Evolutionary conservation across 176 grass and related monocot genomes (phyloP).

Genomic region (Metroxylon sagu): DNA sequence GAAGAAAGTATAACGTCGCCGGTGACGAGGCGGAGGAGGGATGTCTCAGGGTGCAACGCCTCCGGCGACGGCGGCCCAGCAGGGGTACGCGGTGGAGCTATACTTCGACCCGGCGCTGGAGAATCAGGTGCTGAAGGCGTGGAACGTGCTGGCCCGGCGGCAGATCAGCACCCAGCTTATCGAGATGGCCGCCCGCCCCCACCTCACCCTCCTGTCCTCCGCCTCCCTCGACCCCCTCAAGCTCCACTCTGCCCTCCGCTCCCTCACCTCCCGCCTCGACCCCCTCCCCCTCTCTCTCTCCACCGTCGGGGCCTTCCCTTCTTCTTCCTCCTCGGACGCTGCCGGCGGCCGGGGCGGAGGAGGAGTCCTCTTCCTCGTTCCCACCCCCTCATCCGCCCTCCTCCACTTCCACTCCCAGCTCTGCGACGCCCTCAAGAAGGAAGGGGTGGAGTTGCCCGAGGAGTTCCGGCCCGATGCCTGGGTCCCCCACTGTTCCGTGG

Average conservation of each 20-base stretch:
- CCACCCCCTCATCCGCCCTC: slow-evolving; percentile 65
- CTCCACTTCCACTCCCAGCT: slow-evolving; percentile 84
- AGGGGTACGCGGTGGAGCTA: slow-evolving; percentile 76
- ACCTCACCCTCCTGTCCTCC: slow-evolving; percentile 68
- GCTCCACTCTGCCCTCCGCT: slow-evolving; percentile 61
- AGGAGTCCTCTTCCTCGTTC: slow-evolving; percentile 72
- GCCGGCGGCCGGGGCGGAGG: background rate
- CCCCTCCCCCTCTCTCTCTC: slow-evolving; percentile 61
- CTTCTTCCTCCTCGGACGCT: slow-evolving; percentile 20
- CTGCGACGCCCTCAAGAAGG: slow-evolving; percentile 77
- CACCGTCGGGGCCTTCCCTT: slow-evolving; percentile 25
- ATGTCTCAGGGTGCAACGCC: background rate
- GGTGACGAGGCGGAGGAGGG: background rate
- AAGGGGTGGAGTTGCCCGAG: slow-evolving; percentile 72
- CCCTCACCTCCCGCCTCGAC: slow-evolving; percentile 72
- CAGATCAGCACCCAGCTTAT: slow-evolving; percentile 81
- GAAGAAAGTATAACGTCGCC: background rate
- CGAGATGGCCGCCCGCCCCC: slow-evolving; percentile 68
- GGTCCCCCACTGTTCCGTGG: slow-evolving; percentile 78
- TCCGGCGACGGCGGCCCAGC: background rate
- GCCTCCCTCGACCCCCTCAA: slow-evolving; percentile 55
- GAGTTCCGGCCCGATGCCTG: slow-evolving; percentile 69
- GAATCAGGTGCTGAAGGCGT: slow-evolving; percentile 98
- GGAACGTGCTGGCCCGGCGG: slow-evolving; percentile 94
- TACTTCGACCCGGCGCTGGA: slow-evolving; percentile 97